phyloP scores from a whole-genome alignment of 306 rosid species.

The Malus fusca region DNA sequence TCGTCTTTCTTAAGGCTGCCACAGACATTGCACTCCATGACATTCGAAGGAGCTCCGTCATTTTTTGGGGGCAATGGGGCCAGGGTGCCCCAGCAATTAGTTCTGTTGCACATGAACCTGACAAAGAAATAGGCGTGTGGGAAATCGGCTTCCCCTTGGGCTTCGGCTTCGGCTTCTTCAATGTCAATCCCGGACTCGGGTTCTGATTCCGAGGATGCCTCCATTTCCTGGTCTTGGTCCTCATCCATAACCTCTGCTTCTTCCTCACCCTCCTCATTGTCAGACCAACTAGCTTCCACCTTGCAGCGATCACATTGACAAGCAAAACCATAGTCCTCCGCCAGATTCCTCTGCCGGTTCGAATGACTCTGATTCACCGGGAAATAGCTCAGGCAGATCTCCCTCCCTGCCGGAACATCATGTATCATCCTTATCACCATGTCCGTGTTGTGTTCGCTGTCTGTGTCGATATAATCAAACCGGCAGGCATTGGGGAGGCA shows the following conservation, averaged over 20 bases:
- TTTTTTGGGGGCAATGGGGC: constrained; percentile 60
- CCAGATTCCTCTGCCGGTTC: constrained; percentile 56
- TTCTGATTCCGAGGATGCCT: background rate
- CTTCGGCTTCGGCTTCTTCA: constrained; percentile 21
- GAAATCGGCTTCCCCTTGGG: constrained; percentile 19
- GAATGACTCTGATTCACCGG: constrained; percentile 57
- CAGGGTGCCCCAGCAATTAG: constrained; percentile 64
- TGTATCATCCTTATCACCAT: constrained; percentile 62
- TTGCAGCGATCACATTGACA: constrained; percentile 76
- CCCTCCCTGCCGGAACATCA: constrained; percentile 77
- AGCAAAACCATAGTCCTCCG: constrained; percentile 70
- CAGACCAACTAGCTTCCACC: constrained; percentile 70
- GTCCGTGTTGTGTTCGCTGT: constrained; percentile 40
- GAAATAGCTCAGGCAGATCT: constrained; percentile 78
- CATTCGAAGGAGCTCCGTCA: constrained; percentile 27
- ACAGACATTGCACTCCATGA: constrained; percentile 74
- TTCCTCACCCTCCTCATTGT: constrained; percentile 33
- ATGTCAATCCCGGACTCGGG: background rate
- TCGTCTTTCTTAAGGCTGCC: constrained; percentile 40
- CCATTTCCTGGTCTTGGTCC: constrained; percentile 14
- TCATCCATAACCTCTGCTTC: constrained; percentile 36
- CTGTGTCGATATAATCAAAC: constrained; percentile 60
- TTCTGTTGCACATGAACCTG: constrained; percentile 59
- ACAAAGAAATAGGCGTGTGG: constrained; percentile 79
- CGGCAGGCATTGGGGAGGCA: constrained; percentile 93